Percentiles rank a stretch among this genome's conserved stretches.
phyloP scores from a whole-genome alignment of 208 protist genomes.

The Borovskyia barvae region DNA sequence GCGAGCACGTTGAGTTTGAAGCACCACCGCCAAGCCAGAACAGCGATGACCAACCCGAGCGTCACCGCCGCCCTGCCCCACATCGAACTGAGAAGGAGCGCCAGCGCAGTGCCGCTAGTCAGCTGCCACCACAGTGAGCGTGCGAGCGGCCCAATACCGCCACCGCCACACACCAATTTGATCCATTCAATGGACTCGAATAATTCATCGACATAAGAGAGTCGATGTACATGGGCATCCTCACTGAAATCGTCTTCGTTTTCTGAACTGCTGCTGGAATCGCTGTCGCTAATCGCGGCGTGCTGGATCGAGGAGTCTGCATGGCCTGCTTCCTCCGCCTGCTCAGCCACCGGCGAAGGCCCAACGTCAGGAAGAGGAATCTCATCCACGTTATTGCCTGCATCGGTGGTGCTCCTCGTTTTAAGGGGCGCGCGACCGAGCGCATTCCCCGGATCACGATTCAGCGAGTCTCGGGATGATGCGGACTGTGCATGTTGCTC shows the following conservation, averaged over 20 bases:
- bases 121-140: constrained; percentile 2
- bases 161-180: constrained; percentile 1
- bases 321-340: no score
- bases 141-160: not conserved
- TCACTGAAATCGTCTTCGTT: not conserved
- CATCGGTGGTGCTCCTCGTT: no score
- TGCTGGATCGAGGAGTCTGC: not conserved
- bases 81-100: constrained; percentile 26
- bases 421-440: no score
- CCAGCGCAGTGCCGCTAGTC: constrained; percentile 9
- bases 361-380: no score
- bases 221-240: not conserved
- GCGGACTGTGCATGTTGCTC: no score
- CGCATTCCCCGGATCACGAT: no score
- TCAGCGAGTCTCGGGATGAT: no score
- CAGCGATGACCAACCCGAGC: constrained; percentile 7
- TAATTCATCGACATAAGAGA: constrained; percentile 23
- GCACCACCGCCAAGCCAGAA: constrained; percentile 26
- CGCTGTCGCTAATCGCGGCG: not conserved
- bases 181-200: constrained; percentile 22
- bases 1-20: constrained; percentile 33
- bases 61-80: constrained; percentile 15
- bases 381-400: no score
- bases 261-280: not conserved
- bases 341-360: no score